phyloP scores from a whole-genome alignment of 805 yeast species.

The Maudiozyma barnettii region DNA sequence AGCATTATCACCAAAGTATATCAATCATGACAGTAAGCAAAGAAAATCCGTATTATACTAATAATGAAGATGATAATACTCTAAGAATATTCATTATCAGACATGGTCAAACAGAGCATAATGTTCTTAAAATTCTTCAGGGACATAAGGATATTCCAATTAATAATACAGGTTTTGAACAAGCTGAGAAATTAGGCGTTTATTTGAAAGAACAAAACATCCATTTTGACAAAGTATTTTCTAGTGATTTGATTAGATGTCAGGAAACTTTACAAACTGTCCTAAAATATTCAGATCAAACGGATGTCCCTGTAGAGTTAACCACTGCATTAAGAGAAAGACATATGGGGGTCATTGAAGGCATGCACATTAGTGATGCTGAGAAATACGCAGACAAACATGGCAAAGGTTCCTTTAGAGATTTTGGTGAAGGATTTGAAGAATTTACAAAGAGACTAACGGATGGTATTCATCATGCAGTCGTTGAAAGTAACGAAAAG shows the following conservation, averaged over 20 bases:
- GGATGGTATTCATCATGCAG: conserved; percentile 35
- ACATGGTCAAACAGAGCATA: conserved; percentile 80
- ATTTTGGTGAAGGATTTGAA: conserved; percentile 52
- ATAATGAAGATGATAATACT: conserved; percentile 30
- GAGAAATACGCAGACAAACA: conserved; percentile 38
- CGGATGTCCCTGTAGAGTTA: conserved; percentile 8
- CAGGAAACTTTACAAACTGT: conserved; percentile 46
- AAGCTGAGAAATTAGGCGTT: conserved; percentile 47
- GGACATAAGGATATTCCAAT: conserved; percentile 65
- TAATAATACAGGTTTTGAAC: conserved; percentile 51
- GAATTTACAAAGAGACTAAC: conserved; percentile 42
- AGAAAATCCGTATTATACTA: conserved; percentile 8
- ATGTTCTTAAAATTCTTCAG: conserved; percentile 58
- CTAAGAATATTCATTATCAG: conserved; percentile 56
- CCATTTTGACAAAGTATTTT: conserved; percentile 29
- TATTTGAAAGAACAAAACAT: conserved; percentile 27
- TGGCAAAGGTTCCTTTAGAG: conserved; percentile 47
- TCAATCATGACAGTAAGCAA: not conserved
- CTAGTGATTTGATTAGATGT: conserved; percentile 45
- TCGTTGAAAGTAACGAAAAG: conserved; percentile 29
- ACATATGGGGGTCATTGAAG: conserved; percentile 70
- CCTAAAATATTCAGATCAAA: conserved; percentile 16
- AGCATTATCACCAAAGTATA: too few species aligned
- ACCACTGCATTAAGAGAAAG: conserved; percentile 57
- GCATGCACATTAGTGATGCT: conserved; percentile 63